Evolutionary conservation across 2,329 filamentous ascomycete genomes (phyloP).

Genomic region (Sclerotinia sclerotiorum): DNA sequence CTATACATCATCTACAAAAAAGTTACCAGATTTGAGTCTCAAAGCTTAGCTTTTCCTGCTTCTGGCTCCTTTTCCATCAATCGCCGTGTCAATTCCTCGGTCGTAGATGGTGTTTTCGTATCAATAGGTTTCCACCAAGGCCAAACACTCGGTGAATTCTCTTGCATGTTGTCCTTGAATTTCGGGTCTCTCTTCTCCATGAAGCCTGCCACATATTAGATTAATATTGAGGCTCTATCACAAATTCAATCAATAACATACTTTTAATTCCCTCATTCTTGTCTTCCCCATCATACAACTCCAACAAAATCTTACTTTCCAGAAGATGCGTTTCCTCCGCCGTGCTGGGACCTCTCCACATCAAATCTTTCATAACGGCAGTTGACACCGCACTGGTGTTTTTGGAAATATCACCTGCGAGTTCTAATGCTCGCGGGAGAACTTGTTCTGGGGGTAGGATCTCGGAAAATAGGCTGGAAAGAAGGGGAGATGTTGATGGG

Average conservation of each 20-base stretch:
- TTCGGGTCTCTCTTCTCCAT: slow-evolving; percentile 58
- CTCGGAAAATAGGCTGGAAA: slow-evolving; percentile 65
- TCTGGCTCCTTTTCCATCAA: slow-evolving; percentile 3
- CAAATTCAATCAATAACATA: not conserved
- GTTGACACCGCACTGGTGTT: slow-evolving; percentile 66
- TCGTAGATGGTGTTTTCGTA: slow-evolving; percentile 38
- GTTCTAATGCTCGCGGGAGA: slow-evolving; percentile 61
- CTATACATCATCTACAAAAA: not conserved
- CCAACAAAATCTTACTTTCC: slow-evolving; percentile 64
- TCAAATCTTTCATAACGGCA: slow-evolving; percentile 69
- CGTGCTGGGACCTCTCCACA: slow-evolving; percentile 58
- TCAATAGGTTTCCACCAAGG: slow-evolving; percentile 62
- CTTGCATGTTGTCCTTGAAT: slow-evolving; percentile 57
- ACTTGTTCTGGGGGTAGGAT: slow-evolving; percentile 60
- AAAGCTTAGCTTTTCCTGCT: not conserved
- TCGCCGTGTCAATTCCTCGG: slow-evolving; percentile 31
- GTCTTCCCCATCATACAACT: slow-evolving; percentile 56
- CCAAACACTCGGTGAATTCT: slow-evolving; percentile 54
- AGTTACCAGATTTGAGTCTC: too few relatives aligned
- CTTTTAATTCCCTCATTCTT: slow-evolving; percentile 59
- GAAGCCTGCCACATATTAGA: slow-evolving; percentile 42
- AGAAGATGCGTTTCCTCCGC: slow-evolving; percentile 70
- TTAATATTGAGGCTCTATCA: too few relatives aligned
- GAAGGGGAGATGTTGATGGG: slow-evolving; percentile 50
- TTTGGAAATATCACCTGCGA: slow-evolving; percentile 64